Evolutionary conservation across 2,329 filamentous ascomycete species (phyloP).

Genomic region (Diaporthe sp.): DNA sequence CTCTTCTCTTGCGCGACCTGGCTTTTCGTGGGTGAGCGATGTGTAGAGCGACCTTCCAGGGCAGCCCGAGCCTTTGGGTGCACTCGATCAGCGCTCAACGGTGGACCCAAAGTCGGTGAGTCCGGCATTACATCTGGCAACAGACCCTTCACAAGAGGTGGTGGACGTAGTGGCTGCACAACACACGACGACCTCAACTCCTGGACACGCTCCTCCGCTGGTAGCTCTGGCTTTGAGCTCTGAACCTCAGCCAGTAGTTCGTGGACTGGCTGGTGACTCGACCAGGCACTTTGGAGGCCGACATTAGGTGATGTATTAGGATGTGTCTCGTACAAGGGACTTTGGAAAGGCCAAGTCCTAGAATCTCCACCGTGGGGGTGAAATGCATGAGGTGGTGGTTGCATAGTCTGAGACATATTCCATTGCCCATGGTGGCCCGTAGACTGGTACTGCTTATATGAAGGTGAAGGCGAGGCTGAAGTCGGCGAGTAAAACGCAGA

Average conservation of each 20-base stretch:
- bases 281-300: neutral
- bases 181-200: slow-evolving; percentile 8
- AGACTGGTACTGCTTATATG: neutral
- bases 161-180: neutral
- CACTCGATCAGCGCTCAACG: neutral
- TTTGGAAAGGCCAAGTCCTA: neutral
- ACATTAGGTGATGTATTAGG: neutral
- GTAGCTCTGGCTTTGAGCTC: neutral
- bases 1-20: neutral
- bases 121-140: neutral
- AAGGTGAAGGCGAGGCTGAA: neutral
- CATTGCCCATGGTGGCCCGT: neutral
- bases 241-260: slow-evolving; percentile 20
- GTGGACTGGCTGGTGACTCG: neutral
- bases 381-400: neutral
- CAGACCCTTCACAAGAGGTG: neutral
- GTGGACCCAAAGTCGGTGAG: slow-evolving; percentile 8
- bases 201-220: neutral
- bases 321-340: neutral
- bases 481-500: neutral
- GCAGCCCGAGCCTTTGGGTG: neutral
- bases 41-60: neutral
- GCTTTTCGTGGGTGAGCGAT: neutral
- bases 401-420: neutral
- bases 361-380: neutral